Base-by-base conservation (phyloP, 78 protist species). In the Cavenderia fasciculata region DNA sequence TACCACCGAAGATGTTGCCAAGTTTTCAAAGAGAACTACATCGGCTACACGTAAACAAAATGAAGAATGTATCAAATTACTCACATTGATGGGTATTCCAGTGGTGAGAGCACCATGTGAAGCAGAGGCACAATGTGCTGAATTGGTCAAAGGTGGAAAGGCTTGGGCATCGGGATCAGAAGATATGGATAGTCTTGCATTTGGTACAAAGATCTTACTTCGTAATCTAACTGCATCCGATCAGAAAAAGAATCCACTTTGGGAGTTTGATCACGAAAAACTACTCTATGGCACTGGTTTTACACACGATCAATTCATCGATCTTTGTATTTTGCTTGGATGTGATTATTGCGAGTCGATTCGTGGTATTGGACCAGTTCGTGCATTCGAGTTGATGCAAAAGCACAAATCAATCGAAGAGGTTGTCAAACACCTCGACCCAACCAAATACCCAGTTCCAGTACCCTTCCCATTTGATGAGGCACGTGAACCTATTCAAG, bases 101-200 rank as follows among this genome's bases (percentile, higher is more conserved):
- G 40, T 76, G 31, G 85, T 98, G 19, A 92, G 95, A 70, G 99
- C 99, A 18, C 98, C 98, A 31, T 69, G 96, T 41, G 99, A 99
- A 71, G 99, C 99, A 0, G 99, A 99, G 84, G 99, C 99, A 23
- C 99, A 98, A 79, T 98, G 99, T 46, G 99, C 99, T 1, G 97
- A 29, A 11, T 82, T 98, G 23, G 84, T 70, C 31, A 76, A 84
- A 46, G 59, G 14, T 16, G 97, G 97, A 8, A 44, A 93, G 62
- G 96, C 89, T 40, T 97, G 46, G 74, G 99, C 97, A 0, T 87
- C 96, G 2, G 99, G 92, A 11, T 92, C 99, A 8, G 99, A 99
- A 46, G 99, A 99, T 54, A 97, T 97, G 99, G 99, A 99, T 85
- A 69, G 99, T 23, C 94, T 99, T 6, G 97, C 99, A 5, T 95